phyloP scores from a whole-genome alignment of 176 grass and related monocot genomes.

The Oryza punctata region DNA sequence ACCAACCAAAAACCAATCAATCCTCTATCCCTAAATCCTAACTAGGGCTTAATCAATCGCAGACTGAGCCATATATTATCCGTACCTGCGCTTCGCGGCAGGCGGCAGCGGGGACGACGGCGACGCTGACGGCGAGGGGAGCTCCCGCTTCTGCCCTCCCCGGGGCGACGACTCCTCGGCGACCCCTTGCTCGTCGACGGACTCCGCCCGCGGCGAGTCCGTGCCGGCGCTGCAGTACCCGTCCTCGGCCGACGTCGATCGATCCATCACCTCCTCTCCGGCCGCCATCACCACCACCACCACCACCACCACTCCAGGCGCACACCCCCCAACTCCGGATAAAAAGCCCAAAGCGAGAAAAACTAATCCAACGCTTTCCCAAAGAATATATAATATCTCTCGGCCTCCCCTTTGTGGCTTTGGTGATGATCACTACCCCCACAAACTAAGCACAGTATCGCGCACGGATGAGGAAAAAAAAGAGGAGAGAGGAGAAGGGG shows the following conservation, averaged over 20 bases:
- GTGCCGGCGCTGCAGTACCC: conserved; percentile 62
- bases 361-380: conserved; percentile 46
- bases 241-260: conserved; percentile 50
- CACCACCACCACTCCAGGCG: conserved; percentile 34
- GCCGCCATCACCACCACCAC: conserved; percentile 8
- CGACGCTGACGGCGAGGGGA: conserved; percentile 11
- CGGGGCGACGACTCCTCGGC: conserved; percentile 41
- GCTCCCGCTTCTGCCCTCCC: conserved; percentile 40
- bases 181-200: conserved; percentile 55
- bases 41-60: neutral
- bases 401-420: neutral
- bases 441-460: neutral
- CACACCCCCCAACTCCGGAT: conserved; percentile 5
- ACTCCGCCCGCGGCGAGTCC: conserved; percentile 65
- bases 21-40: neutral
- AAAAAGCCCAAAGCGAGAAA: conserved; percentile 35
- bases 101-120: conserved; percentile 56
- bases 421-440: conserved; percentile 17
- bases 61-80: neutral
- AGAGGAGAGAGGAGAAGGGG: neutral
- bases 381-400: conserved; percentile 28
- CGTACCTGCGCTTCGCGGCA: conserved; percentile 74
- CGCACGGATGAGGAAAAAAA: conserved; percentile 15
- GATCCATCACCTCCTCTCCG: neutral
- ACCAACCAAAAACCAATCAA: neutral